phyloP scores from a whole-genome alignment of 352 stramenopile genomes.

The Pythium scleroteichum region DNA sequence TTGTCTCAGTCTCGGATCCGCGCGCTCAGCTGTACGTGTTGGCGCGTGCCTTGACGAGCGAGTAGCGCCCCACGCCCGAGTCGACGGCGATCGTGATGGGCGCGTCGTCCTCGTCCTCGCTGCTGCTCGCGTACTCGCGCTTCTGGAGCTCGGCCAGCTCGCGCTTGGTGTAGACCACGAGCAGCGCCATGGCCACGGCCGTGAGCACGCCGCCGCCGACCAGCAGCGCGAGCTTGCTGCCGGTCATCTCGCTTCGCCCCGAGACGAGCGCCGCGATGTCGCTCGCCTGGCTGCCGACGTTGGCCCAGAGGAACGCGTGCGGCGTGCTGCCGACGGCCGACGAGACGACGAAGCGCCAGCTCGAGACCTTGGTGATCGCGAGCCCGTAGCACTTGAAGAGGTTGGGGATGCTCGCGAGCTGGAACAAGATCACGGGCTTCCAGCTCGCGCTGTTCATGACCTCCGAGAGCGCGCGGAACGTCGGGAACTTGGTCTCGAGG shows the following conservation, averaged over 20 bases:
- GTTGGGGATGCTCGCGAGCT: slow-evolving; percentile 79
- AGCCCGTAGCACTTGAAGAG: slow-evolving; percentile 82
- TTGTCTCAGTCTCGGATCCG: background rate
- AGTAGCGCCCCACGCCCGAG: slow-evolving; percentile 17
- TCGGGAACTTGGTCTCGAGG: slow-evolving; percentile 56
- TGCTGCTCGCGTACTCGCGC: slow-evolving; percentile 51
- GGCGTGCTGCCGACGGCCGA: slow-evolving; percentile 54
- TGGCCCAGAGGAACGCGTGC: slow-evolving; percentile 70
- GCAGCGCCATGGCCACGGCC: slow-evolving; percentile 47
- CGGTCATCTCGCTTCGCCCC: slow-evolving; percentile 49
- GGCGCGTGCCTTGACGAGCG: slow-evolving; percentile 31
- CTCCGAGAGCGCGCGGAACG: slow-evolving; percentile 66
- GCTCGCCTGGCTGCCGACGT: slow-evolving; percentile 67
- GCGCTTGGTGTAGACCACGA: slow-evolving; percentile 68
- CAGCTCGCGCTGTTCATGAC: slow-evolving; percentile 66
- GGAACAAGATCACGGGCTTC: slow-evolving; percentile 78
- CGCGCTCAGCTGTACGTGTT: slow-evolving; percentile 25
- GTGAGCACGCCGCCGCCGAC: slow-evolving; percentile 46
- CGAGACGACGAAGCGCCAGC: slow-evolving; percentile 55
- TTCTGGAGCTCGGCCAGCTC: slow-evolving; percentile 65
- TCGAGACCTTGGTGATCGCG: slow-evolving; percentile 67
- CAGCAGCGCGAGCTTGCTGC: slow-evolving; percentile 46
- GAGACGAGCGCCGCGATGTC: slow-evolving; percentile 63
- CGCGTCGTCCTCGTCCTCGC: slow-evolving; percentile 37
- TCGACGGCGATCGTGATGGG: slow-evolving; percentile 24